These are phyloP conservation scores for Luffa acutangula DNA, from an alignment of 306 rosid genomes.

Conservation along the genomic window DNA sequence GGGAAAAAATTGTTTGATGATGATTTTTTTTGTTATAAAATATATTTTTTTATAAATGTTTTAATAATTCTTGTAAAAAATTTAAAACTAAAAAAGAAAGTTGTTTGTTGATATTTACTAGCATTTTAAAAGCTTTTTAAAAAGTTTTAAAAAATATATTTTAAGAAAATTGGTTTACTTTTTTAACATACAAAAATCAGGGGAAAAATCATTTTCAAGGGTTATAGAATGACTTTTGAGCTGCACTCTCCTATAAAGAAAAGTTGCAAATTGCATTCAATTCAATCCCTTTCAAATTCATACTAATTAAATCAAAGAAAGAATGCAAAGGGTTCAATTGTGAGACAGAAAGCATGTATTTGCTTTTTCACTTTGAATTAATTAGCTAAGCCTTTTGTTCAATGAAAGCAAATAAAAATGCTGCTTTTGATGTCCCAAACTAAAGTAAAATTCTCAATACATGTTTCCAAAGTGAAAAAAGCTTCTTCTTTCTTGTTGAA, in stretches of 20 bases:
- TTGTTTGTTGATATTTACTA: too few relatives aligned
- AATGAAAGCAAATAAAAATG: neutral
- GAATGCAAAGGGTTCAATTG: neutral
- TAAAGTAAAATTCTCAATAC: neutral
- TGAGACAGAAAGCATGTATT: neutral
- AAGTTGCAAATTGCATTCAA: neutral
- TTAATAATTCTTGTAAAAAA: neutral
- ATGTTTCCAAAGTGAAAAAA: neutral
- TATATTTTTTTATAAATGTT: too few relatives aligned
- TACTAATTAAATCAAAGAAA: neutral
- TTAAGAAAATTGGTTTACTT: neutral
- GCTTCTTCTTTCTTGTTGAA: neutral
- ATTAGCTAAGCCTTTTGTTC: slow-evolving; percentile 1
- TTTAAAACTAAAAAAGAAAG: too few relatives aligned
- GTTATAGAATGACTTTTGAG: neutral
- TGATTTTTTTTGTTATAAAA: too few relatives aligned
- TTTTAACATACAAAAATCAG: neutral
- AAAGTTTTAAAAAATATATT: neutral
- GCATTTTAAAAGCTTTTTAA: neutral
- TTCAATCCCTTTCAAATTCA: neutral
- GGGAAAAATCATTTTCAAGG: neutral
- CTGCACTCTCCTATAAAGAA: neutral
- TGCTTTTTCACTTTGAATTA: slow-evolving; percentile 7
- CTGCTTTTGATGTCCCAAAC: slow-evolving; percentile 3
- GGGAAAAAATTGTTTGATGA: too few relatives aligned